Base-by-base conservation (phyloP, 495 filamentous ascomycete species). In the Penicilliopsis zonata region DNA sequence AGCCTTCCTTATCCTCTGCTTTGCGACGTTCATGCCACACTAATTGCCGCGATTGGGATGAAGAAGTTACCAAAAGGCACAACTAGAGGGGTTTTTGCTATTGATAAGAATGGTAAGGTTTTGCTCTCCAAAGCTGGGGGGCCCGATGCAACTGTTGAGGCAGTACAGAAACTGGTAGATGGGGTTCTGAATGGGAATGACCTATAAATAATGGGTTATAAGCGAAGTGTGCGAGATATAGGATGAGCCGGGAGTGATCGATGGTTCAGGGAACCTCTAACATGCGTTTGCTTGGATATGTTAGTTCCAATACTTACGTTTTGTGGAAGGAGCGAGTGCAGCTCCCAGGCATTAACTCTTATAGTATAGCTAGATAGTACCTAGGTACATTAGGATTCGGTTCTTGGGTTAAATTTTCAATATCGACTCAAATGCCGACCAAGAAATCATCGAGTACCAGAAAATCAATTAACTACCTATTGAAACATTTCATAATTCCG, bases 1-100 rank as follows among this genome's bases (percentile, higher is more conserved):
- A 80, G 74, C 26, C 67, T 98, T n/a, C 78, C 81, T 9, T 96
- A 88, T 52, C 59, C 80, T 3, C 77, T 96, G 19, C 74, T 98
- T 30, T 96, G 87, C 61, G 86, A 98, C 52, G 67, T 77, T 5
- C 43, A 52, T 16, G 74, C 67, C 13, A 74, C 72, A 7, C 70
- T 98, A 26, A 86, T 90, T 42, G 61, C 40, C 15, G 81, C 79
- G 23, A 70, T 90, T 44, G 80, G 81, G 2, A 53, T 90, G 40
- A 83, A 82, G 53, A 93, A 88, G 58, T 36, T 53, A 3, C 74
- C 78, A 17, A 77, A 69, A 53, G 79, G 83, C n/a, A 93, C 81
- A 18, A 72, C 60, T 18, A 72, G 90, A 38, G 88, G 87, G 35
- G 82, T 95, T 15, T 86, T 94, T 44, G 83, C 80, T 31, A 61